A percentile compares a stretch with the other conserved stretches of the same genome.
phyloP scores from a whole-genome alignment of 208 protist genomes.

The Angomonas ambiguus region DNA sequence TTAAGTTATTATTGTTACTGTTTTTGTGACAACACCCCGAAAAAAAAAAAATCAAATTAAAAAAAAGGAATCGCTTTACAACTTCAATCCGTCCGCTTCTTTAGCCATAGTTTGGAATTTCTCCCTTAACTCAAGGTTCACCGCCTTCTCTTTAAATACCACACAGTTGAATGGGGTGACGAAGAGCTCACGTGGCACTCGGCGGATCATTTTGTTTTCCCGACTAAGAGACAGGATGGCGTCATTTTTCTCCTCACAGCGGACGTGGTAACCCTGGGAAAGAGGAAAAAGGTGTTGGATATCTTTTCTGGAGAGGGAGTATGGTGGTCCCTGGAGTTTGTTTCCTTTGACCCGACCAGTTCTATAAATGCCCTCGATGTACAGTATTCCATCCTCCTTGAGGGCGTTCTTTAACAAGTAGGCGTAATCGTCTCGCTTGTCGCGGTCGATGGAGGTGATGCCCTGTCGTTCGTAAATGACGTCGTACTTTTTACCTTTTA shows the following conservation, averaged over 20 bases:
- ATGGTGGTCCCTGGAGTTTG: slow-evolving; percentile 73
- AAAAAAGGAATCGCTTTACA: not conserved
- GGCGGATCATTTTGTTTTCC: slow-evolving; percentile 67
- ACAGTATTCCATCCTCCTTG: slow-evolving; percentile 80
- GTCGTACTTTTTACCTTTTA: slow-evolving; percentile 56
- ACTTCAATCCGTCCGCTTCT: too few species aligned
- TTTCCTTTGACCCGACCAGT: slow-evolving; percentile 81
- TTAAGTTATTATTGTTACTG: too few species aligned
- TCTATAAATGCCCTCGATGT: slow-evolving; percentile 86
- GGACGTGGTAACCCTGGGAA: slow-evolving; percentile 70
- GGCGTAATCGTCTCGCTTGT: slow-evolving; percentile 80
- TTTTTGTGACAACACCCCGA: not conserved
- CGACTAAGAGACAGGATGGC: slow-evolving; percentile 71
- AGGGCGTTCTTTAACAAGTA: slow-evolving; percentile 77
- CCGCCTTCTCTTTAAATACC: slow-evolving; percentile 61
- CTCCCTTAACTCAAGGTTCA: too few species aligned
- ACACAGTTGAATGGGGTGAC: slow-evolving; percentile 85
- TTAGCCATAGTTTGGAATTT: too few species aligned
- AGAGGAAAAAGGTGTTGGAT: slow-evolving; percentile 70
- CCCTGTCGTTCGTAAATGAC: slow-evolving; percentile 88
- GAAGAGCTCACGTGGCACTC: slow-evolving; percentile 78
- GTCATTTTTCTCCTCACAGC: slow-evolving; percentile 87
- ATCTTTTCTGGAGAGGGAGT: slow-evolving; percentile 55
- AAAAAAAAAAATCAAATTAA: not conserved
- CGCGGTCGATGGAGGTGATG: slow-evolving; percentile 74